Evolutionary conservation across 208 protist species (phyloP), one percentile per base, ranked within the genome.

Genomic region (Trypanosoma boissoni): DNA sequence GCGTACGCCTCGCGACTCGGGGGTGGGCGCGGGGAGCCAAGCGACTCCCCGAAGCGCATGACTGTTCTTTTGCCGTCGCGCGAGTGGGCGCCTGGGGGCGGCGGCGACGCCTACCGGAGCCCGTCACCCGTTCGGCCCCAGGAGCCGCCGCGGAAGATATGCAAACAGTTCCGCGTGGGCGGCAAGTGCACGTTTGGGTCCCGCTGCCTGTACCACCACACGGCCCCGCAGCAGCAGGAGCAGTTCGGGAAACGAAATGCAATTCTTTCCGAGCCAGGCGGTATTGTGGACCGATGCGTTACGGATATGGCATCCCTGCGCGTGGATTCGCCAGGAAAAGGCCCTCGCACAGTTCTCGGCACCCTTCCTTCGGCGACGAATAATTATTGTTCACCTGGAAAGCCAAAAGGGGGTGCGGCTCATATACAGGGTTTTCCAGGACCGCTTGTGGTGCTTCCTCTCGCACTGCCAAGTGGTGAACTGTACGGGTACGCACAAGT

Each of bases 171-270:
- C 51, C 18, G 64, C 32, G 36, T 57, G 44, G 78, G 23, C 12
- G 88, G 88, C 8, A 53, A 37, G 32, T 94, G 88, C 72, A 66
- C 56, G 23, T 92, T 81, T 58, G 88, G 88, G 8, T 74, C 82
- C 10, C 78, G 83, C 9, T 94, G 88, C 54, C 74, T 91, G 26
- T 94, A 80, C 53, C 82, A 88, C 49, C 88, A 94, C 70, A 32
- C 48, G 10, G 39, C 1, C 7, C 21, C 24, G 0, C 0, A 36
- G 9, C 10, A 58, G 20, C 21, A 6, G 9, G 44, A 6, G 44
- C 44, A n/a, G 6, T 18, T 20, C 16, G 8, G 28, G 16, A n/a
- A 21, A 9, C 0, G 23, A 21, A 46, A 24, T 27, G 21, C 50
- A 0, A n/a, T 12, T n/a, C 8, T 21, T 14, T 21, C 39, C 16